Evolutionary conservation across 108 stramenopile species (phyloP).

Genomic region (Fistulifera pelliculosa): DNA sequence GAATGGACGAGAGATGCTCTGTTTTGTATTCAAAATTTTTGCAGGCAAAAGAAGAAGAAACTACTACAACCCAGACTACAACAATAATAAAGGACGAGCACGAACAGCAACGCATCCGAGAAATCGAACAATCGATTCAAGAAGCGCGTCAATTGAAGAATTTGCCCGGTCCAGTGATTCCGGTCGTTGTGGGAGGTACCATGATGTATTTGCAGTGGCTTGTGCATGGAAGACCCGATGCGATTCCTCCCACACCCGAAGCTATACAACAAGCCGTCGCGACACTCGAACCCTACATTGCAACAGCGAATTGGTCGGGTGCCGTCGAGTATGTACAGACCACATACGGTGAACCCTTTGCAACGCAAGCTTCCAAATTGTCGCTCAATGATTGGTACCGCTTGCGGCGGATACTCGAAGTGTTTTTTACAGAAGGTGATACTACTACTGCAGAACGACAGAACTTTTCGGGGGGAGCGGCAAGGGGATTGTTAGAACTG

Average conservation of each 20-base stretch:
- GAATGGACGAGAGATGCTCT: conserved; percentile 81
- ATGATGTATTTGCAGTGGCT: conserved; percentile 98
- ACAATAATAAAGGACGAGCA: background rate
- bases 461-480: conserved; percentile 43
- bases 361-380: conserved; percentile 47
- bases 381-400: conserved; percentile 89
- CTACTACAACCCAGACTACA: too few relatives aligned
- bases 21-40: conserved; percentile 42
- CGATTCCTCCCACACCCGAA: conserved; percentile 54
- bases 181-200: conserved; percentile 36
- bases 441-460: conserved; percentile 1
- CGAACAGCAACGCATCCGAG: background rate
- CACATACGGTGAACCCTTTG: conserved; percentile 33
- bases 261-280: conserved; percentile 40
- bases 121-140: conserved; percentile 11
- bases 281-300: conserved; percentile 30
- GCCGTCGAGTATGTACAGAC: conserved; percentile 56
- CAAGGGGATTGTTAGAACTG: conserved; percentile 28
- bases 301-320: conserved; percentile 62
- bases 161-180: conserved; percentile 5
- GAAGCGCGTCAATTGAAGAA: conserved; percentile 1
- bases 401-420: conserved; percentile 80
- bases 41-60: too few relatives aligned
- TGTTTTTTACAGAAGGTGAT: conserved; percentile 55
- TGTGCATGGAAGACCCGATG: conserved; percentile 90